A percentile compares a stretch with the other conserved stretches of the same genome.
These are phyloP conservation scores for Lactarius hatsudake DNA, from an alignment of 768 basidiomycete genomes.

Conservation along the genomic window DNA sequence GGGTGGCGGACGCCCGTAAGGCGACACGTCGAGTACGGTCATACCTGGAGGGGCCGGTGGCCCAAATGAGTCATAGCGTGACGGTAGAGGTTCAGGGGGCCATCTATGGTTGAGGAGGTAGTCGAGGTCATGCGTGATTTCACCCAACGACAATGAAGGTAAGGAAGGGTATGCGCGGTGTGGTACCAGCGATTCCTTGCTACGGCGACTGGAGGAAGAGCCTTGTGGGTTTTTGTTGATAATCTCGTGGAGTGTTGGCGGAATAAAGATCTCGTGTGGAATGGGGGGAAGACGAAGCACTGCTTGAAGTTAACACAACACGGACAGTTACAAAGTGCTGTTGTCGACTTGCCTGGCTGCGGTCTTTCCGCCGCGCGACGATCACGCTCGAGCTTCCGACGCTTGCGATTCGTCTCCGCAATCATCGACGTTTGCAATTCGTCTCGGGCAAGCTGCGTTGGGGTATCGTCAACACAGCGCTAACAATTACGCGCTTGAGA, in stretches of 20 bases:
- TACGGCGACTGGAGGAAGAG: conserved; percentile 27
- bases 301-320: conserved; percentile 27
- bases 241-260: conserved; percentile 66
- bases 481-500: neutral
- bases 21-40: conserved; percentile 22
- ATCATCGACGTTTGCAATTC: conserved; percentile 85
- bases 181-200: conserved; percentile 17
- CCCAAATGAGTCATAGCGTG: conserved; percentile 12
- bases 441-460: conserved; percentile 63
- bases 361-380: conserved; percentile 76
- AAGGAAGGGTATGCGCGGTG: conserved; percentile 35
- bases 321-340: neutral
- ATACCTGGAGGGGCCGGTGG: conserved; percentile 15
- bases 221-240: conserved; percentile 56
- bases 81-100: conserved; percentile 20
- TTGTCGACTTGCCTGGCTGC: conserved; percentile 53
- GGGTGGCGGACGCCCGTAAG: conserved; percentile 18
- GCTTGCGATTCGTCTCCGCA: conserved; percentile 83
- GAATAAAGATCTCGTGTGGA: conserved; percentile 48
- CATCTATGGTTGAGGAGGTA: conserved; percentile 32
- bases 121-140: conserved; percentile 36
- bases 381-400: conserved; percentile 81
- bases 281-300: conserved; percentile 62
- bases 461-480: conserved; percentile 7
- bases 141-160: conserved; percentile 31